phyloP scores from a whole-genome alignment of 257 asterid genomes.

The Nicotiana knightiana region DNA sequence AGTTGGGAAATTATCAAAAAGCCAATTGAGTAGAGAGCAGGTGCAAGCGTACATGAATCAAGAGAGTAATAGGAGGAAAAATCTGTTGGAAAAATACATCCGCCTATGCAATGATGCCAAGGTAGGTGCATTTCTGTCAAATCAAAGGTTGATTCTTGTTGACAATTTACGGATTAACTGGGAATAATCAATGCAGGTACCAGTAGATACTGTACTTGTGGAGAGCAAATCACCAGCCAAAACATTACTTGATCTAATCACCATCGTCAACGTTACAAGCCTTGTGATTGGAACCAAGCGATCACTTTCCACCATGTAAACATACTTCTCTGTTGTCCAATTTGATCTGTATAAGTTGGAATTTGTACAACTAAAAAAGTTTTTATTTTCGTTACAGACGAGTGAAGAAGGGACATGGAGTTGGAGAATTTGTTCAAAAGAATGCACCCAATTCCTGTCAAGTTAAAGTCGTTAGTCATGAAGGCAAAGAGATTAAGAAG shows the following conservation, averaged over 20 bases:
- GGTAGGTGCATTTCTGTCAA: conserved; percentile 22
- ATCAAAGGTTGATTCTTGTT: not conserved
- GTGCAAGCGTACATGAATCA: conserved; percentile 51
- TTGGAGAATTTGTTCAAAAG: conserved; percentile 64
- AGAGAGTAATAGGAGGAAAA: conserved; percentile 57
- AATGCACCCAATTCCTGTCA: conserved; percentile 62
- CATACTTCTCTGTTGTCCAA: not conserved
- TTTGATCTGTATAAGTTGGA: too few relatives aligned
- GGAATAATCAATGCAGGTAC: conserved; percentile 27
- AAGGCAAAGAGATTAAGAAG: conserved; percentile 14
- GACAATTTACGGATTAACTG: not conserved
- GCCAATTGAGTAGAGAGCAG: conserved; percentile 66
- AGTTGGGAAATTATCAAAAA: conserved; percentile 80
- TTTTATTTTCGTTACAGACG: conserved; percentile 26
- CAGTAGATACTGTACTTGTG: conserved; percentile 73
- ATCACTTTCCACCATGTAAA: conserved; percentile 8
- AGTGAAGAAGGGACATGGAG: conserved; percentile 46
- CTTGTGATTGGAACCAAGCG: conserved; percentile 55
- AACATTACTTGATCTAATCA: conserved; percentile 62
- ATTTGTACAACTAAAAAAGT: not conserved
- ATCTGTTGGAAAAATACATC: conserved; percentile 59
- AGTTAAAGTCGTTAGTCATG: conserved; percentile 37
- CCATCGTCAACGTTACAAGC: conserved; percentile 48
- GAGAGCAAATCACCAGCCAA: conserved; percentile 71
- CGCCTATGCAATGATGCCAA: conserved; percentile 61